Percentiles rank a stretch among this genome's conserved stretches.
Evolutionary conservation across 78 protist species (phyloP).

Genomic region (Dictyostelium firmibasis): DNA sequence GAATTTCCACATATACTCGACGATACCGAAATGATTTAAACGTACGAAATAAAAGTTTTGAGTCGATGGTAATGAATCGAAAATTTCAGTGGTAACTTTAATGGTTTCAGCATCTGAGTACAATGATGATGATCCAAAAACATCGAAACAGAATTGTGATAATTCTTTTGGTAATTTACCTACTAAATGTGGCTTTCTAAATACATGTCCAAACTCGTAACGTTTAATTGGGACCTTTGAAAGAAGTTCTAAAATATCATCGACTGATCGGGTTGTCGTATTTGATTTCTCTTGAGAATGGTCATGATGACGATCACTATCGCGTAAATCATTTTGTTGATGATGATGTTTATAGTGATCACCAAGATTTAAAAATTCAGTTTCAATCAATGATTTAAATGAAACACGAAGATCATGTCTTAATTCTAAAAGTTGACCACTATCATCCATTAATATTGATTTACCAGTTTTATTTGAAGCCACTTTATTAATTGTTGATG

Average conservation of each 20-base stretch:
- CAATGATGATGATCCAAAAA: slow-evolving; percentile 28
- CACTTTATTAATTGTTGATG: background rate
- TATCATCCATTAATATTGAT: slow-evolving; percentile 65
- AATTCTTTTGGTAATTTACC: slow-evolving; percentile 62
- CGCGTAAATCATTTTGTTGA: background rate
- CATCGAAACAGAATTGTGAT: slow-evolving; percentile 64
- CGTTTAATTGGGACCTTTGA: slow-evolving; percentile 37
- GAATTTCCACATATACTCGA: slow-evolving; percentile 58
- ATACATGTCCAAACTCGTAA: slow-evolving; percentile 45
- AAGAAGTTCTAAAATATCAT: slow-evolving; percentile 28
- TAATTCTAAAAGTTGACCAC: slow-evolving; percentile 61
- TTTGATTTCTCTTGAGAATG: background rate
- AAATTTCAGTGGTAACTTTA: slow-evolving; percentile 46
- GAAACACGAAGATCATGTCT: slow-evolving; percentile 41
- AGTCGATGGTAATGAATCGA: slow-evolving; percentile 21
- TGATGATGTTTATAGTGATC: slow-evolving; percentile 12
- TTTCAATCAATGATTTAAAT: slow-evolving; percentile 10
- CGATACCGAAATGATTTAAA: slow-evolving; percentile 63
- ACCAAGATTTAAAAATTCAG: slow-evolving; percentile 4
- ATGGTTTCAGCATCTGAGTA: slow-evolving; percentile 47
- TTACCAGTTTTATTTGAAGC: background rate
- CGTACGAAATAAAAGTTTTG: slow-evolving; percentile 27
- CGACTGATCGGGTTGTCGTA: background rate
- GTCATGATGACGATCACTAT: background rate
- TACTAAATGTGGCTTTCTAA: slow-evolving; percentile 44